Conservation (phyloP, 176 grass and related monocot genomes). For the Hordeum marinum region DNA sequence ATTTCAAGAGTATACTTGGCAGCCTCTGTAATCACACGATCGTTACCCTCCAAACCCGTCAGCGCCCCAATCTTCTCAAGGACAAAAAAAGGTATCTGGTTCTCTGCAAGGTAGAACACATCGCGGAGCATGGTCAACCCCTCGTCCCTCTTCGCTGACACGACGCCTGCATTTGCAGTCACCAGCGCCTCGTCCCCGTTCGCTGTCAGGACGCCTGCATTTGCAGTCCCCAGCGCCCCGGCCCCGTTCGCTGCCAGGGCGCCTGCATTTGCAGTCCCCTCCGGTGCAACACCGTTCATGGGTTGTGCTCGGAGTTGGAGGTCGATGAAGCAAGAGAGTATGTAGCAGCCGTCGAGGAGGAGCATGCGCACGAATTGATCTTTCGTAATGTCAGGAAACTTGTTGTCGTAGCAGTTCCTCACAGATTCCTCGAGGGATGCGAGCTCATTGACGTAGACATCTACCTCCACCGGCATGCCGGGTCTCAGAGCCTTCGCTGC, state of each 20-base stretch:
- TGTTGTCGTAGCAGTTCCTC: neutral
- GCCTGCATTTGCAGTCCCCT: too few species aligned
- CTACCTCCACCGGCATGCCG: neutral
- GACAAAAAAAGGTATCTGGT: slow-evolving; percentile 30
- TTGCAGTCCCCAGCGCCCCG: too few species aligned
- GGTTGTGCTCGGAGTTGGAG: neutral
- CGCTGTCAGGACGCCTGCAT: too few species aligned
- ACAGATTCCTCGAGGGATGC: neutral
- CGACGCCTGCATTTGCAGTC: too few species aligned
- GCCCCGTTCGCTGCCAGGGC: too few species aligned
- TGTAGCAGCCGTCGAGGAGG: slow-evolving; percentile 25
- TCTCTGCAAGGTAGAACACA: slow-evolving; percentile 19
- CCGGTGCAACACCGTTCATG: too few species aligned
- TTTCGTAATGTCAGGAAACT: neutral
- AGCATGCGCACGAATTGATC: slow-evolving; percentile 10
- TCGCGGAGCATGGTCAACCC: neutral
- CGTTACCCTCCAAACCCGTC: fast-evolving
- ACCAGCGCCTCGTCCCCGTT: too few species aligned
- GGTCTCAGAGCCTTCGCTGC: neutral
- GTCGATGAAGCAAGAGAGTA: neutral
- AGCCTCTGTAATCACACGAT: neutral
- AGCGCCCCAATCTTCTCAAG: neutral
- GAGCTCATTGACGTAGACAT: neutral
- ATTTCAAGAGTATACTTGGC: fast-evolving
- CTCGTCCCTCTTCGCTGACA: neutral